Conservation (phyloP, 495 filamentous ascomycete species). For the Lasiosphaeriaceae sp. region DNA sequence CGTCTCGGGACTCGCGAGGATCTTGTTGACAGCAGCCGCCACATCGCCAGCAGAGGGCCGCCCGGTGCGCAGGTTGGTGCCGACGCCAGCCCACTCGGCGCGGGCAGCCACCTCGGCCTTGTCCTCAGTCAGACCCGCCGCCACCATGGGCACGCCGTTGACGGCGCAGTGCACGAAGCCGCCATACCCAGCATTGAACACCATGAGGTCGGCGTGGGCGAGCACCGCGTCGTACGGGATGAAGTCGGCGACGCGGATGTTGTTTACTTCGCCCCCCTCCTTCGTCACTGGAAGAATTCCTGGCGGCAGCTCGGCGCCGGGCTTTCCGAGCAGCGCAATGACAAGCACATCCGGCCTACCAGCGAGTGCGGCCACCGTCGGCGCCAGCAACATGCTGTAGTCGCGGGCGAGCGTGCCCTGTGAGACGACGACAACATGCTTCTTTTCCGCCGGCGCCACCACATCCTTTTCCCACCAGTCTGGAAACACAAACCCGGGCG, state of each 20-base stretch:
- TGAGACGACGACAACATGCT: conserved; percentile 32
- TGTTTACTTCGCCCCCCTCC: conserved; percentile 12
- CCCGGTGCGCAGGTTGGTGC: conserved; percentile 27
- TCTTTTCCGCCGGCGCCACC: conserved; percentile 7
- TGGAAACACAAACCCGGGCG: conserved; percentile 15
- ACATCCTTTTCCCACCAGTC: conserved; percentile 29
- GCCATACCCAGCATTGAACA: conserved; percentile 35
- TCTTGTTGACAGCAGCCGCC: conserved; percentile 23
- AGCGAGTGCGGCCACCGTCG: conserved; percentile 27
- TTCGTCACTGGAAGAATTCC: conserved; percentile 8
- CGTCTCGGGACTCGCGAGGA: conserved; percentile 15
- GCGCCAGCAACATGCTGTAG: conserved; percentile 29
- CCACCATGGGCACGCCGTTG: conserved; percentile 31
- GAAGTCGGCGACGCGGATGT: conserved; percentile 28
- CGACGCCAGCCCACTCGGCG: conserved; percentile 32
- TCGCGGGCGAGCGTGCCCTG: conserved; percentile 35
- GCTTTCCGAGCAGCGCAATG: conserved; percentile 31
- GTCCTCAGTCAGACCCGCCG: conserved; percentile 31
- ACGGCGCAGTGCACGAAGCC: conserved; percentile 27
- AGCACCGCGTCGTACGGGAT: conserved; percentile 37
- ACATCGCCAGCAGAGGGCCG: conserved; percentile 23
- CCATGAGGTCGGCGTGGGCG: conserved; percentile 26
- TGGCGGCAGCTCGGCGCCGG: conserved; percentile 18
- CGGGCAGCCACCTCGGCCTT: conserved; percentile 28
- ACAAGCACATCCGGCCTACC: conserved; percentile 25